phyloP scores from a whole-genome alignment of 257 asterid genomes.

The Salvia rosmarinus region DNA sequence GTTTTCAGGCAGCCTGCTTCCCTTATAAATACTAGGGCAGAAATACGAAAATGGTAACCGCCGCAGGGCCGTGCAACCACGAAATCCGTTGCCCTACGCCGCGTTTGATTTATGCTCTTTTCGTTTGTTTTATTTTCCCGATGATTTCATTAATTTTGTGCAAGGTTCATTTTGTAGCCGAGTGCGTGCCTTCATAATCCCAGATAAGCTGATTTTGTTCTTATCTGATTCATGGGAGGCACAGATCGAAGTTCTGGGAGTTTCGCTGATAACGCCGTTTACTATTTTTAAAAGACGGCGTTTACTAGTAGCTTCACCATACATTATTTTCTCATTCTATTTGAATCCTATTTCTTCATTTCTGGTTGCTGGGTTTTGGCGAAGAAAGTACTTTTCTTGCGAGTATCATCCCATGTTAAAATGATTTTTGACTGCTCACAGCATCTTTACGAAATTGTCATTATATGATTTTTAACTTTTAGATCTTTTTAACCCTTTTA shows the following conservation, averaged over 20 bases:
- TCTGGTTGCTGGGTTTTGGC: not conserved
- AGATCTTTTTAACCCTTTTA: no score
- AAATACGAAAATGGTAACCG: not conserved
- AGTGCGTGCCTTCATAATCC: constrained; percentile 75
- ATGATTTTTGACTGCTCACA: no score
- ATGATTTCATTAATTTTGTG: not conserved
- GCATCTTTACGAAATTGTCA: not conserved
- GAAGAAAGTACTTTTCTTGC: not conserved
- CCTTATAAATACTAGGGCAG: constrained; percentile 21
- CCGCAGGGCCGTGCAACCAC: not conserved
- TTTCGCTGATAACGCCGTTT: constrained; percentile 85
- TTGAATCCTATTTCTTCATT: not conserved
- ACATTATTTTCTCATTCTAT: constrained; percentile 33
- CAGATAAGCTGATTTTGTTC: constrained; percentile 62
- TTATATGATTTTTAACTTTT: no score
- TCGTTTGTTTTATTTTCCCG: not conserved
- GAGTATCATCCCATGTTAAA: not conserved
- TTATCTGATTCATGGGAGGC: constrained; percentile 96
- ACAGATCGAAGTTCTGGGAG: constrained; percentile 58
- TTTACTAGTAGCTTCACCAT: constrained; percentile 73
- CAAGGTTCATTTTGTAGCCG: not conserved
- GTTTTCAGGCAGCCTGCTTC: not conserved
- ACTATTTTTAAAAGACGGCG: constrained; percentile 45
- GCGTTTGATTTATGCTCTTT: not conserved
- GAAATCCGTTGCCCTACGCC: not conserved